Evolutionary conservation across 257 asterid genomes (phyloP), one percentile per base, ranked within the genome.

Genomic region (Solanum medicagineum): DNA sequence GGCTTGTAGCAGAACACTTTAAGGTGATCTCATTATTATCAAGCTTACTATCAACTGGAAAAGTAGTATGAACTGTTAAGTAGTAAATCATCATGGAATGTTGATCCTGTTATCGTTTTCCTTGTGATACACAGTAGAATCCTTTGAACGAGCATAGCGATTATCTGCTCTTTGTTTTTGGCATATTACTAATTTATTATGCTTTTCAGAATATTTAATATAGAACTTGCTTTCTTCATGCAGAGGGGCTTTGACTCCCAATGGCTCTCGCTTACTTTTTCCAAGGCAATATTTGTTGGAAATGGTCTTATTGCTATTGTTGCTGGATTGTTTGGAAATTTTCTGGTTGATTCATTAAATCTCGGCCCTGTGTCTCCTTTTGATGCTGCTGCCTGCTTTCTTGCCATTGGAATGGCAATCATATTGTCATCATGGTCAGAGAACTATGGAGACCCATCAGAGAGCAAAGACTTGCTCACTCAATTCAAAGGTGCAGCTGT

Each of bases 1-100:
- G 99, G 99, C 97, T 96, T 79, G 99, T 96, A 86, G 99, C 98
- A 1, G 99, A 96, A 86, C 99, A 96, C 94, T 92, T 92, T 94
- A 96, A 96, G 99, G 99, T 96, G 56, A 85, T 80, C 80, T 55
- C 63, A 87, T 77, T 59, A 68, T 16, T 19, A 12, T 56, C 82
- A 60, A 63, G 53, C 49, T 59, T 62, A 29, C 65, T 53, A 26
- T 79, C 44, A 24, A 53, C 26, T 79, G 14, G 22, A 17, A 10
- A 79, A 53, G n/a, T 54, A 29, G 22, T 47, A 47, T 8, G 10
- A 29, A 53, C 65, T 79, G 83, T 32, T 53, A 79, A 26, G 20
- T 79, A 73, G 57, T 71, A 44, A 55, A 73, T 29, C 65, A 26
- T 79, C 54, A 79, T 79, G 57, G 47, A 79, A 16, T 26, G 65